Evolutionary conservation across 768 basidiomycete species (phyloP), one percentile per base, ranked within the genome.

Genomic region (Hortiboletus flavorubellus): DNA sequence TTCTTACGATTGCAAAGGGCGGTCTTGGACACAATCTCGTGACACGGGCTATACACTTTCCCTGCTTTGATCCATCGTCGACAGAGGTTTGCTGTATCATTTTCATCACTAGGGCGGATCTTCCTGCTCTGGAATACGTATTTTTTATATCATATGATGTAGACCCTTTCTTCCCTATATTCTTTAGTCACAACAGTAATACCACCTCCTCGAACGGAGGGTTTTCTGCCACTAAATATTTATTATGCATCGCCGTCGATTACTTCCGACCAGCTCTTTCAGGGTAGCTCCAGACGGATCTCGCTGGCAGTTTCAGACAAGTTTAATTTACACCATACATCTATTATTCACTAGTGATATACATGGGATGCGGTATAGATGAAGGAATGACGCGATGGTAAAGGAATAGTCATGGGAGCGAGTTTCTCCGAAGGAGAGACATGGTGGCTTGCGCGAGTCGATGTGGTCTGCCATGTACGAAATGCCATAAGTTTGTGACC

Each of bases 251-350:
- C 12, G 34, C 34, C 26, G 26, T 26, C 26, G 26, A 26, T 26
- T 3, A 34, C 11, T 61, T 85, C 47, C 58, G 68, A 85, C 85
- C 83, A 77, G 75, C 7, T n/a, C n/a, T n/a, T n/a, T n/a, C n/a
- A n/a, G n/a, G n/a, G n/a, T n/a, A n/a, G n/a, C n/a, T n/a, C n/a
- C n/a, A n/a, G n/a, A n/a, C n/a, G n/a, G n/a, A n/a, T n/a, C 73
- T 85, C 14, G 73, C 82, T 10, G 82, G 84, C 2, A 83, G 83
- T 4, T 85, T 75, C 65, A 85, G 82, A 66, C 60, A 76, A 55
- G 46, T 2, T 29, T 33, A 23, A 21, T 43, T 16, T 29, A 37
- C 23, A 38, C 26, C 18, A 7, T 31, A 18, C 34, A 18, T 3
- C 43, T 39, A 58, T 59, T 45, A 59, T 40, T 26, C 29, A 14